Evolutionary conservation across 306 rosid species (phyloP).

Genomic region (Pueraria montana): DNA sequence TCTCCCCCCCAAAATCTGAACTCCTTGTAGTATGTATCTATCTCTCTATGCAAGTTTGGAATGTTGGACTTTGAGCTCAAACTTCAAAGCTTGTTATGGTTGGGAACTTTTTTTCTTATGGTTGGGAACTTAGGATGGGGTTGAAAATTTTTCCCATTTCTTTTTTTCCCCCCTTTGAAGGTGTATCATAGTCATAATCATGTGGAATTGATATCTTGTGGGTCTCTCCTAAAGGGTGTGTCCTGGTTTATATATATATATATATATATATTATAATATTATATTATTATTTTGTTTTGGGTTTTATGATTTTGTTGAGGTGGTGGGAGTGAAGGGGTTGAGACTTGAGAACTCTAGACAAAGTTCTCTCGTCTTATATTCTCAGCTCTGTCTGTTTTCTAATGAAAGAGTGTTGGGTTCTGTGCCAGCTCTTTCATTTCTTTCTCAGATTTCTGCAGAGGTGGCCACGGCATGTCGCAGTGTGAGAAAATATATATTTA

Average conservation of each 20-base stretch:
- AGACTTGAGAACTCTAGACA: slow-evolving; percentile 50
- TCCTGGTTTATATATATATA: not conserved
- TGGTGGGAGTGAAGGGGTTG: slow-evolving; percentile 33
- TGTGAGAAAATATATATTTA: not conserved
- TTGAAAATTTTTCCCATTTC: slow-evolving; percentile 22
- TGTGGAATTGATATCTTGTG: slow-evolving; percentile 58
- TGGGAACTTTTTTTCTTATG: slow-evolving; percentile 34
- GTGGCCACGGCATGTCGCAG: slow-evolving; percentile 68
- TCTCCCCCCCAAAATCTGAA: slow-evolving; percentile 46
- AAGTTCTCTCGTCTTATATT: slow-evolving; percentile 63
- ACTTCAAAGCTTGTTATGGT: slow-evolving; percentile 62
- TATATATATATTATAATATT: not conserved
- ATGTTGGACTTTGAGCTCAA: slow-evolving; percentile 69
- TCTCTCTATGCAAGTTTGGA: slow-evolving; percentile 55
- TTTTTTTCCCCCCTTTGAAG: slow-evolving; percentile 10
- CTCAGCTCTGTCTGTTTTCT: slow-evolving; percentile 62
- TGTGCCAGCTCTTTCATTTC: slow-evolving; percentile 77
- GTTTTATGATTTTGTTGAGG: slow-evolving; percentile 4
- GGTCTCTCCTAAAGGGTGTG: slow-evolving; percentile 30
- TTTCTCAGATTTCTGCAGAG: slow-evolving; percentile 76
- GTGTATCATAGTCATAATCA: slow-evolving; percentile 47
- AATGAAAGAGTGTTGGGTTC: slow-evolving; percentile 68
- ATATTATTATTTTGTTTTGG: not conserved
- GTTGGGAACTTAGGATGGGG: slow-evolving; percentile 44
- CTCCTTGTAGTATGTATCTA: slow-evolving; percentile 9